Evolutionary conservation across 352 stramenopile species (phyloP), one percentile per base, ranked within the genome.

Genomic region (Globisporangium cylindrosporum): DNA sequence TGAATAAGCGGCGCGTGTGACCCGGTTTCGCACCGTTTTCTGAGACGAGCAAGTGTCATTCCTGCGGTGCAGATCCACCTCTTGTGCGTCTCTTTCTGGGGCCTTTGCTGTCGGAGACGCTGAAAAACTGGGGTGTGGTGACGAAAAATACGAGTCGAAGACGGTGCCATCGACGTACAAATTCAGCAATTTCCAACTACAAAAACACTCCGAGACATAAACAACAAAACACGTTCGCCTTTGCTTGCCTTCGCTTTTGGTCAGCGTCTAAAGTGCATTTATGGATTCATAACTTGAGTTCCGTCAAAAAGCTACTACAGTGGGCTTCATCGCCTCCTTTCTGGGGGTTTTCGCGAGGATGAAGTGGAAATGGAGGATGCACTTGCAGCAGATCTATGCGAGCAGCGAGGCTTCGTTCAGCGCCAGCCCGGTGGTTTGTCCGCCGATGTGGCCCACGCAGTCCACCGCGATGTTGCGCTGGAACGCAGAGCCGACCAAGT

Each of bases 371-470:
- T 12, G 32, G 10, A 48, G 24, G 22, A 22, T 18, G 7, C 12
- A 38, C 27, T 8, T 20, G 20, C 24, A 15, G 1, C 29, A 27
- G 18, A 49, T 62, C 73, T 79, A 79, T 59, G 38, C 12, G 38
- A 76, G 32, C 20, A 57, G 48, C 24, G 75, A 64, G 66, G 72
- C 75, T 73, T 91, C 72, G 46, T 91, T 76, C 22, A 88, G 74
- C 46, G 74, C 69, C 3, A 88, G 76, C 6, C 84, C 87, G 10
- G 79, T 75, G 22, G 65, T 64, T 59, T 94, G 85, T 20, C 88
- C 88, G 10, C 86, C 88, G 27, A 95, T 69, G 62, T 95, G 88
- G 24, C 88, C 88, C 6, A 91, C 86, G 49, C 86, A 95, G 62
- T 95, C 88, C 49, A 95, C 76, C 2, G 78, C 68, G 32, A 89